These are phyloP conservation scores for Neurospora sp. DNA, from an alignment of 495 filamentous ascomycete genomes.

Conservation along the genomic window DNA sequence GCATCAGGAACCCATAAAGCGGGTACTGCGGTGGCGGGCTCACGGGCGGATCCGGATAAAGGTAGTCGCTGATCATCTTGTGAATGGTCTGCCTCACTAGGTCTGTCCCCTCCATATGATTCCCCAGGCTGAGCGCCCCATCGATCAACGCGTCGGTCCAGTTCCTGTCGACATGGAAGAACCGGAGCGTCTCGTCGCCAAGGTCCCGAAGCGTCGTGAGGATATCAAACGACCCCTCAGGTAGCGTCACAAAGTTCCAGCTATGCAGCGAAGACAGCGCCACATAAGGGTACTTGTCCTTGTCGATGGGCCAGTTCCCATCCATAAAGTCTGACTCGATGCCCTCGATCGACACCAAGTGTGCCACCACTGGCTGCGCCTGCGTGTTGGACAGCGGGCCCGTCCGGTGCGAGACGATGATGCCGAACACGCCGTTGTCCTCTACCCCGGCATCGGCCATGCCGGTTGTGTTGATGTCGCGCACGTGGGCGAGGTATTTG, in stretches of 20 bases:
- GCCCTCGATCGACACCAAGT: slow-evolving; percentile 32
- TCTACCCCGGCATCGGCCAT: slow-evolving; percentile 23
- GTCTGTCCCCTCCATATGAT: slow-evolving; percentile 26
- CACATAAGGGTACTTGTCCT: slow-evolving; percentile 12
- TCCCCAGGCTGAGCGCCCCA: slow-evolving; percentile 34
- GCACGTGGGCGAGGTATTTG: slow-evolving; percentile 35
- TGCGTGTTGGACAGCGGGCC: slow-evolving; percentile 18
- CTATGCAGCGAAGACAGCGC: slow-evolving; percentile 30
- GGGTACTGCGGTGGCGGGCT: slow-evolving; percentile 10
- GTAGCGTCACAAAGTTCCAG: slow-evolving; percentile 36
- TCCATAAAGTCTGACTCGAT: neutral
- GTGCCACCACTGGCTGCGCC: slow-evolving; percentile 12
- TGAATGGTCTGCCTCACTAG: slow-evolving; percentile 23
- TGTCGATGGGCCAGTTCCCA: neutral
- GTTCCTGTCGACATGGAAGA: slow-evolving; percentile 34
- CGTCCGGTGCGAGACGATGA: slow-evolving; percentile 26
- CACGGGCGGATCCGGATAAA: slow-evolving; percentile 2
- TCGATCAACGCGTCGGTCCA: slow-evolving; percentile 39
- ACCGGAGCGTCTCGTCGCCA: slow-evolving; percentile 31
- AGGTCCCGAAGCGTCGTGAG: slow-evolving; percentile 13
- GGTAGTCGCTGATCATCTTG: slow-evolving; percentile 16
- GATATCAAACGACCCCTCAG: slow-evolving; percentile 24
- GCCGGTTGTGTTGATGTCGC: slow-evolving; percentile 30
- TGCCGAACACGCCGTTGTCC: slow-evolving; percentile 21
- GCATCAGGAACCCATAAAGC: slow-evolving; percentile 8